Conservation (phyloP, 345 rosid genomes). For the Tarenaya hassleriana region DNA sequence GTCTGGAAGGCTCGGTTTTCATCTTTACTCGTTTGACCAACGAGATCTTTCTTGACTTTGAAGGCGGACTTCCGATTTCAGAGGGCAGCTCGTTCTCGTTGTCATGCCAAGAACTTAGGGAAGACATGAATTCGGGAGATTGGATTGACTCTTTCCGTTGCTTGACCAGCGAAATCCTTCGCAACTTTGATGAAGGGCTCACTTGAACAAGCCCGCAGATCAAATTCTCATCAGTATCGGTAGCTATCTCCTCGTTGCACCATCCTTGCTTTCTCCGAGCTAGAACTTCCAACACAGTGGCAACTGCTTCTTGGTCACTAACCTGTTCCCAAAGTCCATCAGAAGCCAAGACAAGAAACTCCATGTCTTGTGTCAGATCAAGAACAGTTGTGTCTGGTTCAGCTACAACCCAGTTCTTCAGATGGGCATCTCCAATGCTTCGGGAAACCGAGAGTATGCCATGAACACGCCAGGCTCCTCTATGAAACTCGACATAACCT, state of each 20-base stretch:
- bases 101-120: conserved; percentile 21
- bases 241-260: conserved; percentile 8
- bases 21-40: conserved; percentile 35
- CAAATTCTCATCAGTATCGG: conserved; percentile 28
- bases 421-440: conserved; percentile 82
- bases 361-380: conserved; percentile 46
- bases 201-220: conserved; percentile 38
- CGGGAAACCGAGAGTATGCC: conserved; percentile 66
- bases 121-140: conserved; percentile 33
- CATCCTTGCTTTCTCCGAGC: conserved; percentile 31
- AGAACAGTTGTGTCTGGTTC: conserved; percentile 61
- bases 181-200: conserved; percentile 61
- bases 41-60: conserved; percentile 47
- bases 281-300: conserved; percentile 31
- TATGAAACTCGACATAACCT: conserved; percentile 63
- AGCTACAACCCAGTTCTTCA: conserved; percentile 73
- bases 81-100: conserved; percentile 32
- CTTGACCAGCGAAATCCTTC: conserved; percentile 56
- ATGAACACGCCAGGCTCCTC: conserved; percentile 84
- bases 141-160: conserved; percentile 26
- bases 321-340: conserved; percentile 88
- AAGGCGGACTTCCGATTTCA: conserved; percentile 52
- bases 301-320: conserved; percentile 69
- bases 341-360: conserved; percentile 76
- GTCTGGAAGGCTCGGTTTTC: conserved; percentile 29